A percentile compares a stretch with the other conserved stretches of the same genome.
Conservation (phyloP, 2,329 filamentous ascomycete genomes). For the Trichoderma guizhouense region DNA sequence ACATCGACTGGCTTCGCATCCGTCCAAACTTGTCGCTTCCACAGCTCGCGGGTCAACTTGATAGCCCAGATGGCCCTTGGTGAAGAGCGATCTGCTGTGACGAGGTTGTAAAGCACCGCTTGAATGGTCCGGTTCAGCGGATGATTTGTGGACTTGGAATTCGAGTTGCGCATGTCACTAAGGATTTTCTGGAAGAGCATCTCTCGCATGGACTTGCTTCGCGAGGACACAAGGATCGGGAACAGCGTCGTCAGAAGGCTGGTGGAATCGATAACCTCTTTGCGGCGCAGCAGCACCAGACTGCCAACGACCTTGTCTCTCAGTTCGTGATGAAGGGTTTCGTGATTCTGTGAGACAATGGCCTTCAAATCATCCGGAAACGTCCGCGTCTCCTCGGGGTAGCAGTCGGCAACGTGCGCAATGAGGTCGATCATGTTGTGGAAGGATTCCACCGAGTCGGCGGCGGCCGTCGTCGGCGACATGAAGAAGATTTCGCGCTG, state of each 20-base stretch:
- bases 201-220: conserved; percentile 81
- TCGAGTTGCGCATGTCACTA: conserved; percentile 82
- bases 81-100: conserved; percentile 80
- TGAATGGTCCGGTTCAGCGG: conserved; percentile 90
- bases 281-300: conserved; percentile 80
- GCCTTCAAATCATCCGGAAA: conserved; percentile 80
- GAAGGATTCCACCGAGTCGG: conserved; percentile 77
- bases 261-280: conserved; percentile 85
- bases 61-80: conserved; percentile 92
- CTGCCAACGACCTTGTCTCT: conserved; percentile 93
- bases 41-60: conserved; percentile 90
- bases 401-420: conserved; percentile 90
- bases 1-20: conserved; percentile 94
- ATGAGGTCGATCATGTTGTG: conserved; percentile 91
- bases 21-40: conserved; percentile 95
- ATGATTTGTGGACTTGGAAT: conserved; percentile 85
- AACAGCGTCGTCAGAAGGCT: conserved; percentile 87
- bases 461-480: conserved; percentile 73
- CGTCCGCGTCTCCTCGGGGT: conserved; percentile 70
- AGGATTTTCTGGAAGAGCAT: conserved; percentile 87
- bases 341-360: conserved; percentile 79
- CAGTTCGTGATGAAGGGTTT: conserved; percentile 75
- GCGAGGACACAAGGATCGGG: conserved; percentile 86
- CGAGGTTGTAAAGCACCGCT: conserved; percentile 86
- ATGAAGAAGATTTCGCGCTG: conserved; percentile 88